Evolutionary conservation across 148 eudicot species (phyloP).

Genomic region (Dianthus caryophyllus): DNA sequence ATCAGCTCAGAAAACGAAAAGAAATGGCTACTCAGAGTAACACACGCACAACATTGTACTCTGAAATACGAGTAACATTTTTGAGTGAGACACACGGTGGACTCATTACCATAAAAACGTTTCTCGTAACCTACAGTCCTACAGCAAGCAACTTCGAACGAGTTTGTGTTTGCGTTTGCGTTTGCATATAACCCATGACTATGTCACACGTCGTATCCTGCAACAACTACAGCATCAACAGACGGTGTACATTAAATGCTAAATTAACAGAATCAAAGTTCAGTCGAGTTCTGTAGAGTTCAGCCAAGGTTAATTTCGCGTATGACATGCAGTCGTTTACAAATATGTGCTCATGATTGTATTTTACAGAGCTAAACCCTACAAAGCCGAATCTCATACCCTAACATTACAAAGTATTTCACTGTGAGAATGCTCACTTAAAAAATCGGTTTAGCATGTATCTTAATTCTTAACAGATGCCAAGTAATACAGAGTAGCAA

Average conservation of each 20-base stretch:
- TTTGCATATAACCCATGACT: constrained; percentile 43
- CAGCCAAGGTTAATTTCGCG: not conserved
- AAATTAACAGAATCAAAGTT: not conserved
- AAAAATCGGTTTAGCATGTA: not conserved
- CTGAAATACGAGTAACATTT: too few species aligned
- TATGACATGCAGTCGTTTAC: too few species aligned
- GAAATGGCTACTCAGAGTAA: too few species aligned
- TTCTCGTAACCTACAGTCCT: constrained; percentile 46
- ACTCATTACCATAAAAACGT: constrained; percentile 42
- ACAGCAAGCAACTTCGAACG: constrained; percentile 54
- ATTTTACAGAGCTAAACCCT: not conserved
- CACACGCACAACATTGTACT: too few species aligned
- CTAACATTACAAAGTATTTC: not conserved
- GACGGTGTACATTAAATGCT: not conserved
- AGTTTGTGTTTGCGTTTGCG: constrained; percentile 35
- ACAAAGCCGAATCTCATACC: not conserved
- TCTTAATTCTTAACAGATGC: too few species aligned
- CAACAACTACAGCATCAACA: constrained; percentile 11
- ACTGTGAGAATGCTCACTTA: not conserved
- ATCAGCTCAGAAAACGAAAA: too few species aligned
- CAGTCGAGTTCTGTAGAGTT: not conserved
- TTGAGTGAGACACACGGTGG: not conserved
- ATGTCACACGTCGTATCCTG: constrained; percentile 47
- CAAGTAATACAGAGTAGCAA: too few species aligned
- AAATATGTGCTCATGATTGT: not conserved